Evolutionary conservation across 2,329 filamentous ascomycete species (phyloP), one percentile per base, ranked within the genome.

Genomic region (Didymella glomerata): DNA sequence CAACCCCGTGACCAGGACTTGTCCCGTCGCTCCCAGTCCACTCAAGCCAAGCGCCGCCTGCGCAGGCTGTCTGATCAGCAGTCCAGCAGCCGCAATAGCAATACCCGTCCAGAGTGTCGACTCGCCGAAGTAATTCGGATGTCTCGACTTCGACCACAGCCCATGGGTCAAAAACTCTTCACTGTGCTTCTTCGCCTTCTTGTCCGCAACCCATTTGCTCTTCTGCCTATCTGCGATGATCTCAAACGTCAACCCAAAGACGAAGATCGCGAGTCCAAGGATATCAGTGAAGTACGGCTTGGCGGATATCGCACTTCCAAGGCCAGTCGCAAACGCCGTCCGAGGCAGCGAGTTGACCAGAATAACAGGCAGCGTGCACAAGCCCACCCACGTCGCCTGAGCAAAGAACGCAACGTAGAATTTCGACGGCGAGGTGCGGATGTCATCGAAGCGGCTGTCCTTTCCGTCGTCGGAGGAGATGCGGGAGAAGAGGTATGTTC

Each of bases 41-140:
- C 80, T 78, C 36, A 89, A 68, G 0, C 87, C 86, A 68, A 90
- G 81, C 0, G 84, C 86, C 1, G 79, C 68, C 71, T 86, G 85
- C 1, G 85, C 84, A 0, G 84, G 81, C n/a, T 75, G 77, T 14
- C 80, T 79, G 1, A 84, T 74, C 48, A 91, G 77, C 1, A 86
- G 78, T 1, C 87, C 86, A 0, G 83, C 85, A 0, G 86, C 82
- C 0, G 81, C 76, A 5, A 85, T 84, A 0, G 88, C 87, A 57
- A 91, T 84, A 1, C 89, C 88, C 0, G 84, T 86, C 89, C 88
- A 91, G 30, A 91, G 78, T 11, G 86, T 88, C 27, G 81, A 83
- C 74, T 91, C 88, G n/a, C 88, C 89, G 71, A 91, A 89, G 78
- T 91, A 91, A 69, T 91, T 89, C 0, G 88, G 88, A 74, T 89